phyloP scores from a whole-genome alignment of 352 stramenopile genomes.

The Phytophthora hibernalis region DNA sequence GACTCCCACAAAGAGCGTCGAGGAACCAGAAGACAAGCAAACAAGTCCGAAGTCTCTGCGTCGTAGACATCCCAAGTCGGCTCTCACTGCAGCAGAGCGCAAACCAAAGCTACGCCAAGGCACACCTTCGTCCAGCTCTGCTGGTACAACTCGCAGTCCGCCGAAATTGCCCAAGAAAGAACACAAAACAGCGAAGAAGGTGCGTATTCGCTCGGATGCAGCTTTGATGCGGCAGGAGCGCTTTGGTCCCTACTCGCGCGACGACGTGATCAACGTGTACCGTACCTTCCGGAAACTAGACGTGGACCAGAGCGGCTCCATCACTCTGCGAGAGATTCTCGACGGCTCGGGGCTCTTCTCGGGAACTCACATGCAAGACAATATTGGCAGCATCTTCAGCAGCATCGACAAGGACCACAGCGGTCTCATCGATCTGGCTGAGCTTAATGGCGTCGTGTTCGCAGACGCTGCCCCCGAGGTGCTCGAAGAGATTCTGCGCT shows the following conservation, averaged over 20 bases:
- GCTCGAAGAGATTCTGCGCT: conserved; percentile 61
- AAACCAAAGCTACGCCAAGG: conserved; percentile 19
- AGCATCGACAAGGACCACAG: conserved; percentile 82
- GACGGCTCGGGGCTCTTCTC: conserved; percentile 67
- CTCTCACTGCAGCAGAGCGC: conserved; percentile 20
- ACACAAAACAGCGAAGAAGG: conserved; percentile 58
- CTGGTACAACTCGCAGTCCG: conserved; percentile 18
- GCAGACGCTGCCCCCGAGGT: conserved; percentile 46
- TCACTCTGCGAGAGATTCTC: conserved; percentile 69
- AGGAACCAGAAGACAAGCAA: conserved; percentile 32
- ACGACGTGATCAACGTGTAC: conserved; percentile 79
- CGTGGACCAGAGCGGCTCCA: conserved; percentile 69
- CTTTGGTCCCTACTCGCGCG: conserved; percentile 70
- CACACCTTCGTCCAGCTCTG: conserved; percentile 29
- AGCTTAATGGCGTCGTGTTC: conserved; percentile 72
- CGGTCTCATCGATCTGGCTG: conserved; percentile 73
- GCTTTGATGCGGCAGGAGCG: conserved; percentile 65
- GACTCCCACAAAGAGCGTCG: neutral
- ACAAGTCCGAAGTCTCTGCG: conserved; percentile 9
- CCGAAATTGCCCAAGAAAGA: conserved; percentile 25
- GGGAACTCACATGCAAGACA: conserved; percentile 69
- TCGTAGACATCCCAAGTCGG: conserved; percentile 29
- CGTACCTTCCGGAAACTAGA: conserved; percentile 79
- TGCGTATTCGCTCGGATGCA: conserved; percentile 66
- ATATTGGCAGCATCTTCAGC: conserved; percentile 79